A percentile compares a stretch with the other conserved stretches of the same genome.
These are phyloP conservation scores for Edaphochlamys debaryana DNA, from an alignment of 139 green algal genomes.

Conservation along the genomic window DNA sequence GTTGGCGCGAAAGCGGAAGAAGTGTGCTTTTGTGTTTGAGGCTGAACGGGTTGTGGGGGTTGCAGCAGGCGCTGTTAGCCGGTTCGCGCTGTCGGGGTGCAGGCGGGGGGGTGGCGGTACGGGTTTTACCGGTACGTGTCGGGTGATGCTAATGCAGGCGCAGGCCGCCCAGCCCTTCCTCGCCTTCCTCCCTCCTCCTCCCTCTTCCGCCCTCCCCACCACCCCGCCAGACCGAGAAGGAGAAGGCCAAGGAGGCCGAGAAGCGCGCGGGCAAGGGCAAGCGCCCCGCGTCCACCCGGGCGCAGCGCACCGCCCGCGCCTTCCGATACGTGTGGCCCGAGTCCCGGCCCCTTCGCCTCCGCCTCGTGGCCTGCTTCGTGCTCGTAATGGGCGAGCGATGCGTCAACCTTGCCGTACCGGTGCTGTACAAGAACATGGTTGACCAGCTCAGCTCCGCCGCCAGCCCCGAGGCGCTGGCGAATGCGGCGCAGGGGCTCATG, in stretches of 20 bases:
- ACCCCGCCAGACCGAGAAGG: constrained; percentile 41
- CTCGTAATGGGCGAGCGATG: constrained; percentile 71
- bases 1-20: no score
- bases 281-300: neutral
- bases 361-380: constrained; percentile 71
- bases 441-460: constrained; percentile 26
- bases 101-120: no score
- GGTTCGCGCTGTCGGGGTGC: no score
- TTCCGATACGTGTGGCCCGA: constrained; percentile 73
- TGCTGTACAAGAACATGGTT: constrained; percentile 75
- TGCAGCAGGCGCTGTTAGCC: no score
- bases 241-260: constrained; percentile 36
- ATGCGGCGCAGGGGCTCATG: constrained; percentile 61
- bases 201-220: no score
- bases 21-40: no score
- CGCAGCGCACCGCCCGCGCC: constrained; percentile 37
- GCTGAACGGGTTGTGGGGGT: no score
- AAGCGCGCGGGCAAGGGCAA: neutral
- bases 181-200: no score
- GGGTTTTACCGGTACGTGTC: no score
- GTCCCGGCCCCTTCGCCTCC: constrained; percentile 44
- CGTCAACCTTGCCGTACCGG: constrained; percentile 82
- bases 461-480: neutral
- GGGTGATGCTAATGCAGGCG: no score
- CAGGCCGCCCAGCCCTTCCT: no score